Conservation (phyloP, 1,284 basidiomycete genomes). For the Ganoderma sp. region DNA sequence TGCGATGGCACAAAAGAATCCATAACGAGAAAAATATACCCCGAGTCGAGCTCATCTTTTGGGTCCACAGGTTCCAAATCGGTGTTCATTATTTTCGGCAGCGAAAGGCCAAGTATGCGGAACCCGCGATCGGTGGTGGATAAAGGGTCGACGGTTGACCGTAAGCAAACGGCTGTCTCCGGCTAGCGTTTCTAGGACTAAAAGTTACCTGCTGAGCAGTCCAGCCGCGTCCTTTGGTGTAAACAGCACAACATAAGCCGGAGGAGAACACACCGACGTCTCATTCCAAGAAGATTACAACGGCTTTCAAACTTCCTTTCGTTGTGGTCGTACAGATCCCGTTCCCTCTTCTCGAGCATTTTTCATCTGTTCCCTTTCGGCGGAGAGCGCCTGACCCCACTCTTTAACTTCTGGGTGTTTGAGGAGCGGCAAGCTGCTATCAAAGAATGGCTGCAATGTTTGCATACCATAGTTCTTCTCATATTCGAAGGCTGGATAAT, state of each 20-base stretch:
- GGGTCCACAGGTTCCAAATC: neutral
- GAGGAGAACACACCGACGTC: neutral
- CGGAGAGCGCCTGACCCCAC: conserved; percentile 75
- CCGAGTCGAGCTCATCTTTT: neutral
- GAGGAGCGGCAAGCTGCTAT: conserved; percentile 74
- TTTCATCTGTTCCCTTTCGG: conserved; percentile 50
- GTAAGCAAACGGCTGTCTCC: too few species aligned
- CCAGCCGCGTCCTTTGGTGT: neutral
- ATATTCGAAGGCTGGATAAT: conserved; percentile 68
- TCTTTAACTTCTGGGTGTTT: conserved; percentile 76
- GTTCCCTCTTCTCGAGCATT: neutral
- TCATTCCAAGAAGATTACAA: neutral
- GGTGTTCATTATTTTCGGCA: neutral
- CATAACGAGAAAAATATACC: neutral
- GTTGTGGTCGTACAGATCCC: neutral
- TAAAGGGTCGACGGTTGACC: neutral
- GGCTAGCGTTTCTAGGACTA: too few species aligned
- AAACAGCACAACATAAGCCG: neutral
- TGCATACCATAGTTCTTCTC: conserved; percentile 56
- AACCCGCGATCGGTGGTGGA: neutral
- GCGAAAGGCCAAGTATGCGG: neutral
- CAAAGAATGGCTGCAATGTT: conserved; percentile 74
- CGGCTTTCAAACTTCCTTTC: neutral
- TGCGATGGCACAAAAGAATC: neutral
- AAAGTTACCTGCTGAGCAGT: too few species aligned